Conservation (phyloP, 1,284 basidiomycete species). For the Leccinum subspadiceum region DNA sequence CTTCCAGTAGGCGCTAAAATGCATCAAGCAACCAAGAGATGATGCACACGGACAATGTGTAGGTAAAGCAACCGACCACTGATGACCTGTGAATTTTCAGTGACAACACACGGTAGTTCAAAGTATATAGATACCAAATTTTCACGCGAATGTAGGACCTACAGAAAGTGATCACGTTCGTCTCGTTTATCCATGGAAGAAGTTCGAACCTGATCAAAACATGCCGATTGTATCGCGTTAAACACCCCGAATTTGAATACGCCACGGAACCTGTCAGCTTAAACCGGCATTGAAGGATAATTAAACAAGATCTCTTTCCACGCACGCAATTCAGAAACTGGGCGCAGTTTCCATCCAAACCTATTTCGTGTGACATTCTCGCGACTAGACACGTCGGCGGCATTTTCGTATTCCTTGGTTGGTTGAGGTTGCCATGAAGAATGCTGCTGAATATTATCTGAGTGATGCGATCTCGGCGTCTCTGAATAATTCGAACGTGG, state of each 20-base stretch:
- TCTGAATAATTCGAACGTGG: not conserved
- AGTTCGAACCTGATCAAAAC: conserved; percentile 67
- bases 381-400: not conserved
- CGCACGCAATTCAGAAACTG: conserved; percentile 72
- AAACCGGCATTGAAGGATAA: not conserved
- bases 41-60: not conserved
- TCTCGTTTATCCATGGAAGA: not conserved
- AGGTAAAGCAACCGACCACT: conserved; percentile 54
- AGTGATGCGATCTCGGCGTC: not conserved
- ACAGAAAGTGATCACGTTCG: conserved; percentile 5
- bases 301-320: conserved; percentile 5
- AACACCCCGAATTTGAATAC: conserved; percentile 88
- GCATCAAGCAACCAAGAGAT: conserved; percentile 14
- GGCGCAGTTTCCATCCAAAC: conserved; percentile 51
- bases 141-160: conserved; percentile 69
- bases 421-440: not conserved
- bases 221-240: conserved; percentile 86
- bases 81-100: conserved; percentile 53
- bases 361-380: conserved; percentile 37
- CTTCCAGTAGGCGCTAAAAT: conserved; percentile 82
- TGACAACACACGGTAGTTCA: conserved; percentile 2
- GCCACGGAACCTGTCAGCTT: conserved; percentile 78
- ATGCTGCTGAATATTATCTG: not conserved
- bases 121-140: conserved; percentile 60
- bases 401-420: not conserved